Conservation (phyloP, 2,329 filamentous ascomycete species). For the Colletotrichum sp. region DNA sequence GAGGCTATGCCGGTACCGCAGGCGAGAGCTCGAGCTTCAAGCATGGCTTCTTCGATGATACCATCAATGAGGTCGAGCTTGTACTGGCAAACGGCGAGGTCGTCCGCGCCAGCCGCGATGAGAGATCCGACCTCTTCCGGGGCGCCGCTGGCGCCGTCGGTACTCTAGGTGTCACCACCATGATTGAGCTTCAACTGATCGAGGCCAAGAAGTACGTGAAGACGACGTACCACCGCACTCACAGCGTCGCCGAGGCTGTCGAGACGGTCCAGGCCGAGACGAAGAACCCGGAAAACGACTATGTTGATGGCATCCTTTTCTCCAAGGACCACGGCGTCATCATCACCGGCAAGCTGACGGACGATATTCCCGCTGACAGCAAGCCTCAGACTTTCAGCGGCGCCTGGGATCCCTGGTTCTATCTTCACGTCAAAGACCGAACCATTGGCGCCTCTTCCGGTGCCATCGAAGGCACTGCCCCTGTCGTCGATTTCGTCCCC, state of each 20-base stretch:
- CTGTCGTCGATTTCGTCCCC: conserved; percentile 62
- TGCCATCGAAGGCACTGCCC: conserved; percentile 23
- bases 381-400: conserved; percentile 60
- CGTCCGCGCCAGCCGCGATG: conserved; percentile 51
- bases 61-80: conserved; percentile 69
- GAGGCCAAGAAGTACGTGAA: conserved; percentile 66
- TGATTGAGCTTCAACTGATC: conserved; percentile 68
- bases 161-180: conserved; percentile 70
- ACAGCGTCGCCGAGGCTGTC: conserved; percentile 52
- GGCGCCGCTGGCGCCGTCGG: conserved; percentile 72
- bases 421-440: conserved; percentile 67
- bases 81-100: conserved; percentile 71
- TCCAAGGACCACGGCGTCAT: conserved; percentile 67
- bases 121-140: conserved; percentile 62
- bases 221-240: conserved; percentile 63
- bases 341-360: conserved; percentile 66
- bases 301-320: conserved; percentile 76
- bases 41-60: conserved; percentile 75
- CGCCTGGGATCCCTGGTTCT: conserved; percentile 76
- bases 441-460: conserved; percentile 31
- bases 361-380: conserved; percentile 50
- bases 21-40: conserved; percentile 74
- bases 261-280: conserved; percentile 54
- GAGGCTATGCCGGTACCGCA: conserved; percentile 73
- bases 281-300: conserved; percentile 58